A percentile compares a stretch with the other conserved stretches of the same genome.
phyloP scores from a whole-genome alignment of 1,284 basidiomycete species.

The Apiotrichum siamense region DNA sequence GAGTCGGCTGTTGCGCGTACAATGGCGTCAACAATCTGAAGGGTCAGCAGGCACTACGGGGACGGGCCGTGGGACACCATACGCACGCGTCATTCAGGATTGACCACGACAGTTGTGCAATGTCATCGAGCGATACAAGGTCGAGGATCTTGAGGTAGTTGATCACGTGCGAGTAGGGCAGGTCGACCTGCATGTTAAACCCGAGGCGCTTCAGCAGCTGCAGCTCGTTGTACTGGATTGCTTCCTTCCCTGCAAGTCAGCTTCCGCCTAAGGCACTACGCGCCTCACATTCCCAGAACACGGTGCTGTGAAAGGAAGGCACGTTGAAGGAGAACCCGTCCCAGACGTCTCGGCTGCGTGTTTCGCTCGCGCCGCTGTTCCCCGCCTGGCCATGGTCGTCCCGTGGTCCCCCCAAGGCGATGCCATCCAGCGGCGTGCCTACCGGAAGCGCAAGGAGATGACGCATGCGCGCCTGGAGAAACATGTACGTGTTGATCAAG shows the following conservation, averaged over 20 bases:
- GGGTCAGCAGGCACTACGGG: slow-evolving; percentile 3
- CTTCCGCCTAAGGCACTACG: too few species aligned
- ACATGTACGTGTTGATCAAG: slow-evolving; percentile 89
- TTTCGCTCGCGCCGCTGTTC: too few species aligned
- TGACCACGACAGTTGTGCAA: slow-evolving; percentile 75
- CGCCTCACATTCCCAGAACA: slow-evolving; percentile 43
- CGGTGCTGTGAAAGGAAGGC: slow-evolving; percentile 38
- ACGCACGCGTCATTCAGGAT: slow-evolving; percentile 85
- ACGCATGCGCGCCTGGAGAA: slow-evolving; percentile 51
- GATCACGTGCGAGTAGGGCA: slow-evolving; percentile 90
- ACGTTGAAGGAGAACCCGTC: slow-evolving; percentile 34
- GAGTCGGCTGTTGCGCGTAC: slow-evolving; percentile 78
- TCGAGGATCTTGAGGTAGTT: slow-evolving; percentile 91
- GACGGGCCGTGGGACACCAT: background rate
- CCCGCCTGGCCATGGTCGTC: background rate
- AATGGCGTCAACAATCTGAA: slow-evolving; percentile 80
- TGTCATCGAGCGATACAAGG: slow-evolving; percentile 59
- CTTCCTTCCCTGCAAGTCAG: slow-evolving; percentile 46
- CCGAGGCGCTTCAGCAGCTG: slow-evolving; percentile 90
- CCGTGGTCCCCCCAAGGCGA: background rate
- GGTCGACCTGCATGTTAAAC: slow-evolving; percentile 78
- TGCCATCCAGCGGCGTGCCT: slow-evolving; percentile 10
- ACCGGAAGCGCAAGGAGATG: slow-evolving; percentile 37
- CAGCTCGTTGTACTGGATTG: slow-evolving; percentile 91
- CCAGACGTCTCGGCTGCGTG: slow-evolving; percentile 23